These are phyloP conservation scores for Fusarium protoensiforme DNA, from an alignment of 2,329 filamentous ascomycete genomes.

Conservation along the genomic window DNA sequence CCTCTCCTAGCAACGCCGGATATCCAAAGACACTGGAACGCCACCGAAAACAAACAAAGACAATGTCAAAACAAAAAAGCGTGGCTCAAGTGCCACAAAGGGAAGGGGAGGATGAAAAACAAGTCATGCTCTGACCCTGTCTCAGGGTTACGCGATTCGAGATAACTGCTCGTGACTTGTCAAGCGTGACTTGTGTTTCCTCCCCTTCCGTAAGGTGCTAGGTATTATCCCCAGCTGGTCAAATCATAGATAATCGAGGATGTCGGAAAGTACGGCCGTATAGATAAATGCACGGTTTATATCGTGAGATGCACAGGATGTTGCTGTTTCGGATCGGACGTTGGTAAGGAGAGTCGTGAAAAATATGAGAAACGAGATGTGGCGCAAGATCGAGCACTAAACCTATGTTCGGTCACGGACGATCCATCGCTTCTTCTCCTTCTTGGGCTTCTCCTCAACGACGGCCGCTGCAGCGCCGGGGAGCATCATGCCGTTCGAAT, in stretches of 20 bases:
- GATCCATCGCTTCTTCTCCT: conserved; percentile 60
- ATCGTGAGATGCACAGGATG: conserved; percentile 28
- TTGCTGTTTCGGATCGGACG: conserved; percentile 13
- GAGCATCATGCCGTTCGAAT: conserved; percentile 40
- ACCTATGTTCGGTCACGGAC: conserved; percentile 56
- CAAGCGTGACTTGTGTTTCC: neutral
- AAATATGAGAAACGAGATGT: conserved; percentile 9
- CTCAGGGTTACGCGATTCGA: neutral
- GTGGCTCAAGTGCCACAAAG: neutral
- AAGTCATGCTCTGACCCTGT: neutral
- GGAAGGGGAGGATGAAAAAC: neutral
- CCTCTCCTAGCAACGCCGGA: conserved; percentile 36
- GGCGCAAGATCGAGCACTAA: neutral
- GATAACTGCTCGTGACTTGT: neutral
- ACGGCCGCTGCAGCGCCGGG: conserved; percentile 23
- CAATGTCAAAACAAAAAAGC: neutral
- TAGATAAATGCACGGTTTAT: conserved; percentile 33
- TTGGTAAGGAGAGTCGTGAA: conserved; percentile 21
- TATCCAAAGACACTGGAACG: conserved; percentile 33
- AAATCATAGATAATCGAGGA: conserved; percentile 22
- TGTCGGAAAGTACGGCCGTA: conserved; percentile 35
- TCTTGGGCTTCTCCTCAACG: conserved; percentile 47
- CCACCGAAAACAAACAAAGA: conserved; percentile 17
- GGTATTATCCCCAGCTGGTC: conserved; percentile 1
- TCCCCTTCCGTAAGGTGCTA: neutral